Conservation (phyloP, 371 early-diverging fungal genomes). For the Mucor sp. region DNA sequence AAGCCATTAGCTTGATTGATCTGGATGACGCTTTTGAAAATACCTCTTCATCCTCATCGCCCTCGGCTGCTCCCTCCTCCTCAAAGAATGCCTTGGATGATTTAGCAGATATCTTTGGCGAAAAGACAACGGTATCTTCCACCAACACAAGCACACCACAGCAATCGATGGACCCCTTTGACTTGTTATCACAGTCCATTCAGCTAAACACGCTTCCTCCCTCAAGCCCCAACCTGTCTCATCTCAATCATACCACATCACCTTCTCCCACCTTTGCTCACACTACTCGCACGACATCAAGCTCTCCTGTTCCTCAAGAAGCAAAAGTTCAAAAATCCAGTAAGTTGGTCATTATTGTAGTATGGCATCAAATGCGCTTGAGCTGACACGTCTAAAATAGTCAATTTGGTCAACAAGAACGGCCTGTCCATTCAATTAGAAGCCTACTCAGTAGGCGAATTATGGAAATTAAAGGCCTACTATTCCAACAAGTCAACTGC, state of each 20-base stretch:
- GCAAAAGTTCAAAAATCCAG: background rate
- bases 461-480: conserved; percentile 37
- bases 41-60: background rate
- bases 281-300: background rate
- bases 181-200: conserved; percentile 10
- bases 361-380: background rate
- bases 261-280: background rate
- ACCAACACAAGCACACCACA: background rate
- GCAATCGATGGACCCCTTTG: conserved; percentile 20
- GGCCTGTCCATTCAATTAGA: conserved; percentile 53
- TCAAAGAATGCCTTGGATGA: conserved; percentile 21
- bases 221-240: background rate
- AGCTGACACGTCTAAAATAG: background rate
- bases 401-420: conserved; percentile 63
- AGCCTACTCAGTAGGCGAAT: conserved; percentile 20
- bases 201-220: background rate
- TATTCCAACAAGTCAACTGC: conserved; percentile 57
- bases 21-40: conserved; percentile 50
- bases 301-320: background rate
- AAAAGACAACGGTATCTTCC: conserved; percentile 5
- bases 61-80: conserved; percentile 3
- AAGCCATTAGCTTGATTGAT: conserved; percentile 61
- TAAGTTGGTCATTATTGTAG: background rate
- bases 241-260: background rate
- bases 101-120: conserved; percentile 28